These are phyloP conservation scores for Ceratocystis papillata DNA, from an alignment of 2,329 filamentous ascomycete genomes.

Conservation along the genomic window DNA sequence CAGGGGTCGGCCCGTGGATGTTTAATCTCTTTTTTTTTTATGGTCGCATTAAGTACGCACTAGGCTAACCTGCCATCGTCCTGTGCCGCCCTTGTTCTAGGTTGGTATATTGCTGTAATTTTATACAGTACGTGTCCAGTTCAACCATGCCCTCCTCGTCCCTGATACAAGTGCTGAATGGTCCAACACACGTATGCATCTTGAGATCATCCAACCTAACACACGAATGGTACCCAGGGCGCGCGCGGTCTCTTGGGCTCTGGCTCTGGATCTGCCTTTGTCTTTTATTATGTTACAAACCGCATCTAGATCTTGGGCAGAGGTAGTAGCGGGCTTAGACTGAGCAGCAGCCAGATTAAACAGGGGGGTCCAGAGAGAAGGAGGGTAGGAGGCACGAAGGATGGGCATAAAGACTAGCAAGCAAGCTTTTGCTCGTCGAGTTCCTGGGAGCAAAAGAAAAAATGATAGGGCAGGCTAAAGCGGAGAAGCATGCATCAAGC, in stretches of 20 bases:
- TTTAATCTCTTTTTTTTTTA: neutral
- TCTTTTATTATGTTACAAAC: neutral
- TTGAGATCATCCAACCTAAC: neutral
- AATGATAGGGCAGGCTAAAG: constrained; percentile 4
- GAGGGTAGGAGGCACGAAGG: neutral
- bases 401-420: neutral
- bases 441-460: neutral
- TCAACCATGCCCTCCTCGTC: too few species aligned
- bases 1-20: constrained; percentile 5
- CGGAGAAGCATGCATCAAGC: constrained; percentile 4
- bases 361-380: neutral
- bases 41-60: neutral
- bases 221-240: neutral
- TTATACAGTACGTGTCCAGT: too few species aligned
- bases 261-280: too few species aligned
- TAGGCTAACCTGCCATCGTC: neutral
- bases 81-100: neutral
- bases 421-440: neutral
- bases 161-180: too few species aligned
- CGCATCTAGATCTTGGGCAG: constrained; percentile 7
- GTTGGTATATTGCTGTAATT: neutral
- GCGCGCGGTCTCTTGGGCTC: neutral
- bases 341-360: neutral
- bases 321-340: neutral
- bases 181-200: too few species aligned